Percentiles rank a stretch among this genome's conserved stretches.
These are phyloP conservation scores for Plasmodium blacklocki DNA, from an alignment of 169 alveolate species.

Conservation along the genomic window DNA sequence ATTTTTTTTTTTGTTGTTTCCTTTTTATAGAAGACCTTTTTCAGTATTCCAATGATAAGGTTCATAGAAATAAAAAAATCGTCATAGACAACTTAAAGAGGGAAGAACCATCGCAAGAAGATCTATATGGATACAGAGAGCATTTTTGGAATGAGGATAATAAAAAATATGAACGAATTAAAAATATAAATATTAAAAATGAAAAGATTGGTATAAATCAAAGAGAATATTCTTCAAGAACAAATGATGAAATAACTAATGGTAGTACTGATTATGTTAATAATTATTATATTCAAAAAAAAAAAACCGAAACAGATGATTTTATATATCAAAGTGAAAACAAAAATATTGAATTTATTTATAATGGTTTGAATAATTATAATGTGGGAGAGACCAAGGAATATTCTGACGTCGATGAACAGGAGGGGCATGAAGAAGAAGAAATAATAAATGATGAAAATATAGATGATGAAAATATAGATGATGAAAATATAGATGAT, in stretches of 20 bases:
- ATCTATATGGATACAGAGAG: constrained; percentile 16
- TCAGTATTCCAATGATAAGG: constrained; percentile 9
- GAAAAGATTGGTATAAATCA: constrained; percentile 13
- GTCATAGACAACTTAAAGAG: constrained; percentile 39
- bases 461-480: background rate
- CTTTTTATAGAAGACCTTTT: constrained; percentile 27
- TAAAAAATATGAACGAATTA: constrained; percentile 6
- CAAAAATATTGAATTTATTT: background rate
- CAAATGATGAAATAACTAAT: constrained; percentile 39
- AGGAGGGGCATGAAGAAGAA: constrained; percentile 12
- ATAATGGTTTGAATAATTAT: constrained; percentile 12
- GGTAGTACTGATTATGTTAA: constrained; percentile 54
- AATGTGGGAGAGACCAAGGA: constrained; percentile 36
- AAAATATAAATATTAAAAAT: background rate
- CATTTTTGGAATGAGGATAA: too few species aligned
- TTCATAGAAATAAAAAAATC: constrained; percentile 3
- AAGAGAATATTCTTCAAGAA: constrained; percentile 13
- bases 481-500: constrained; percentile 18
- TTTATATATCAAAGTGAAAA: constrained; percentile 1
- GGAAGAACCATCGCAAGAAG: constrained; percentile 19
- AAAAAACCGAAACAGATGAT: constrained; percentile 12
- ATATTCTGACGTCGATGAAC: constrained; percentile 24
- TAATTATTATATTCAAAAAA: constrained; percentile 27
- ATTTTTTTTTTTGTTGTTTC: background rate
- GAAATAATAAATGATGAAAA: constrained; percentile 4